Percentiles rank a stretch among this genome's conserved stretches.
Conservation (phyloP, 176 grass and related monocot genomes). For the Microstegium vimineum region DNA sequence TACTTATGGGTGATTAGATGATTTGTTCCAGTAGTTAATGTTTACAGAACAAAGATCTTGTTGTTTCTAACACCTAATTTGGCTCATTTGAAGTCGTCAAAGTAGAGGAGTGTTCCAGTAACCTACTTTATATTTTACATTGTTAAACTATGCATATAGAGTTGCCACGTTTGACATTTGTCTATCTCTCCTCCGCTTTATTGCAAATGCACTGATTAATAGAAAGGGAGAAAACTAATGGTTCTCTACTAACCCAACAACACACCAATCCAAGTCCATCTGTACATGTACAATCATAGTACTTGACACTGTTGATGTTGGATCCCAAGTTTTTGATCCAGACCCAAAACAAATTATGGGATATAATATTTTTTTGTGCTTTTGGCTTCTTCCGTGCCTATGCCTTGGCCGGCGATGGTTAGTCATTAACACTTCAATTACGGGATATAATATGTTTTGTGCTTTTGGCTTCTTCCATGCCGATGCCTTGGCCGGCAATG, state of each 20-base stretch:
- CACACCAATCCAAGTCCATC: slow-evolving; percentile 6
- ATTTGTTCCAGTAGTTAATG: slow-evolving; percentile 24
- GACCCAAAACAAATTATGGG: neutral
- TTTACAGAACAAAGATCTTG: neutral
- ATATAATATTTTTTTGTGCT: neutral
- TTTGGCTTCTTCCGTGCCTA: neutral
- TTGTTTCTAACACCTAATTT: slow-evolving; percentile 20
- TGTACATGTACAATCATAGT: slow-evolving; percentile 13
- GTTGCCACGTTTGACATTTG: slow-evolving; percentile 51
- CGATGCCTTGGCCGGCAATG: slow-evolving; percentile 31
- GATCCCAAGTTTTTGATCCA: neutral
- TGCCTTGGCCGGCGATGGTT: neutral
- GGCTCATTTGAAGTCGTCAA: slow-evolving; percentile 43
- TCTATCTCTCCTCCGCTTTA: slow-evolving; percentile 15
- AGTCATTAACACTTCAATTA: neutral
- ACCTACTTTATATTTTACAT: slow-evolving; percentile 14
- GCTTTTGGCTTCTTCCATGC: neutral
- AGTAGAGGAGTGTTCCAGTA: slow-evolving; percentile 22
- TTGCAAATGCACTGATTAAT: slow-evolving; percentile 18
- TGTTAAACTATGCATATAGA: slow-evolving; percentile 36
- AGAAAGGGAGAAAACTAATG: neutral
- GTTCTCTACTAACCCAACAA: slow-evolving; percentile 5
- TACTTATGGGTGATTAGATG: slow-evolving; percentile 7
- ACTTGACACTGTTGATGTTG: neutral
- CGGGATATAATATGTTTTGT: neutral